A percentile compares a stretch with the other conserved stretches of the same genome.
Evolutionary conservation across 345 rosid genomes (phyloP).

Genomic region (Eucalyptus tenuipes): DNA sequence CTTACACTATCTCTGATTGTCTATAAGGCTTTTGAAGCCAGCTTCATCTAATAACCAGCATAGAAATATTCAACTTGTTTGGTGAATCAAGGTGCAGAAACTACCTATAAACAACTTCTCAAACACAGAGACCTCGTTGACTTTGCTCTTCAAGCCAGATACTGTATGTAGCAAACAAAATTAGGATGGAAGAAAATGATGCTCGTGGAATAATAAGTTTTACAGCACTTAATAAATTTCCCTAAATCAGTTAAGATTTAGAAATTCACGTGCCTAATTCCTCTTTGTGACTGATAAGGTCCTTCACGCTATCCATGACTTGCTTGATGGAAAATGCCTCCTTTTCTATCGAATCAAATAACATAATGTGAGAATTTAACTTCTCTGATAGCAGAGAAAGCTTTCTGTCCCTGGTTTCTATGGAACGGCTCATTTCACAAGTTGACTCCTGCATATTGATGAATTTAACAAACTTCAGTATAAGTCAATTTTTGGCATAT

Average conservation of each 20-base stretch:
- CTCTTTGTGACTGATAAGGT: conserved; percentile 52
- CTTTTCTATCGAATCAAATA: conserved; percentile 73
- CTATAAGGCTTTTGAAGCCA: not conserved
- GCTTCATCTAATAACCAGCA: not conserved
- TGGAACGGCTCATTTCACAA: conserved; percentile 49
- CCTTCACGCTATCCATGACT: conserved; percentile 40
- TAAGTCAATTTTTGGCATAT: not conserved
- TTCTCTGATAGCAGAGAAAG: conserved; percentile 31
- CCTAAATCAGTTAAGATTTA: not conserved
- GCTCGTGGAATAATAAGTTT: not conserved
- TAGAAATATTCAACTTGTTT: not conserved
- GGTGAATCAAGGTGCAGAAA: not conserved
- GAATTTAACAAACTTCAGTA: not conserved
- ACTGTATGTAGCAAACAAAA: conserved; percentile 26
- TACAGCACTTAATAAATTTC: not conserved
- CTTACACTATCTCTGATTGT: not conserved
- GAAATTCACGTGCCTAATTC: conserved; percentile 57
- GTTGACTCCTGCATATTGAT: conserved; percentile 51
- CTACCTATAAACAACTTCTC: conserved; percentile 53
- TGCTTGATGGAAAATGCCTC: conserved; percentile 56
- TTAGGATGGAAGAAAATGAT: not conserved
- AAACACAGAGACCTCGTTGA: conserved; percentile 42
- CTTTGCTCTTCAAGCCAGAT: conserved; percentile 50
- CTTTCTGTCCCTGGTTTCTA: conserved; percentile 49
- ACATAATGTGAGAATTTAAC: conserved; percentile 46